These are phyloP conservation scores for Vicia faba DNA, from an alignment of 306 rosid species.

Conservation along the genomic window DNA sequence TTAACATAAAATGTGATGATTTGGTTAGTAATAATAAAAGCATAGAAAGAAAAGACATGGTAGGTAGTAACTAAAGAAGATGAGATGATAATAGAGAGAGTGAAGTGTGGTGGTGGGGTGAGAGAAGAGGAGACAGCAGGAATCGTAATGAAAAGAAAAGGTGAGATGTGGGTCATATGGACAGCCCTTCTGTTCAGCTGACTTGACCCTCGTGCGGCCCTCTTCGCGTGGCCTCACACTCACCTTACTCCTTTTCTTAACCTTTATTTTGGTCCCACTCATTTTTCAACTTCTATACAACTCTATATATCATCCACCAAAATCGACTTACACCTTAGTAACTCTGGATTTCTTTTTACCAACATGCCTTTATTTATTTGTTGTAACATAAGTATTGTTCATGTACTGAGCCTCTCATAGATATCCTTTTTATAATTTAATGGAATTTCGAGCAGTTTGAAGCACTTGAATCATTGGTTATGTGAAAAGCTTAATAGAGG, in stretches of 20 bases:
- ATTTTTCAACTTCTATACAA: not conserved
- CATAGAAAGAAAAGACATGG: no score
- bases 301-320: not conserved
- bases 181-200: not conserved
- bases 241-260: slow-evolving; percentile 1
- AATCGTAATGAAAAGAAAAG: slow-evolving; percentile 49
- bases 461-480: no score
- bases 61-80: not conserved
- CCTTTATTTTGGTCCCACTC: not conserved
- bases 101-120: slow-evolving; percentile 8
- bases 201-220: not conserved
- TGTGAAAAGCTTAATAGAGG: no score
- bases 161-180: slow-evolving; percentile 26
- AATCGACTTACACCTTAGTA: no score
- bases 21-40: not conserved
- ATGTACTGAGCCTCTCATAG: no score
- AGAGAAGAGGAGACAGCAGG: slow-evolving; percentile 51
- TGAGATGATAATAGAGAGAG: not conserved
- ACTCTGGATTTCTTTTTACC: no score
- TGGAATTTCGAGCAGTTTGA: no score
- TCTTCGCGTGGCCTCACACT: not conserved
- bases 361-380: no score
- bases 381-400: no score
- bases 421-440: no score
- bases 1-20: not conserved